Evolutionary conservation across 257 asterid species (phyloP).

Genomic region (Forsythia viridissima): DNA sequence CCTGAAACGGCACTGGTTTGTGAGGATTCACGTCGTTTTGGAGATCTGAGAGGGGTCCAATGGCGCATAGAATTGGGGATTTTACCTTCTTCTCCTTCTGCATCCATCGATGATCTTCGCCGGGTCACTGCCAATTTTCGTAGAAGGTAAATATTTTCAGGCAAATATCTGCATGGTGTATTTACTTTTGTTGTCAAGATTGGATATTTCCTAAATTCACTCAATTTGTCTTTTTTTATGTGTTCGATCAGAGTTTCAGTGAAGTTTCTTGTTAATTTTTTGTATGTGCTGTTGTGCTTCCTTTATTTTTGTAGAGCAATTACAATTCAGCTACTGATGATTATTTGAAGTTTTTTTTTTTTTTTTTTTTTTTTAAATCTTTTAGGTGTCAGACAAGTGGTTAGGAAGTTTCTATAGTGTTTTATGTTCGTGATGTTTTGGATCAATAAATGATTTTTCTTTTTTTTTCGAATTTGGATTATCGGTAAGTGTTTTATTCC

Average conservation of each 20-base stretch:
- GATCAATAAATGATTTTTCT: background rate
- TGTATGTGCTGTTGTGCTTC: too few species aligned
- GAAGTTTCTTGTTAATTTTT: background rate
- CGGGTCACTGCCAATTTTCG: conserved; percentile 87
- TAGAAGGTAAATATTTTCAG: conserved; percentile 58
- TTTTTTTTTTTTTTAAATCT: background rate
- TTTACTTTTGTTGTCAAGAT: conserved; percentile 2
- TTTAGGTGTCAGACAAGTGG: background rate
- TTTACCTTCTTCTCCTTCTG: conserved; percentile 67
- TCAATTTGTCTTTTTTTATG: background rate
- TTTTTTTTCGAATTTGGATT: background rate
- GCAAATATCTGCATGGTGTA: background rate
- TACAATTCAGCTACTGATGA: background rate
- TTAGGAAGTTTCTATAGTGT: background rate
- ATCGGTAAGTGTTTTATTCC: conserved; percentile 1
- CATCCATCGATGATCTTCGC: conserved; percentile 81
- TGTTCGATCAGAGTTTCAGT: background rate
- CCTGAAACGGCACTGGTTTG: conserved; percentile 37
- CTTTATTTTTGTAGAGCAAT: background rate
- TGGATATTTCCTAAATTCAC: background rate
- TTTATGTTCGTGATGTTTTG: background rate
- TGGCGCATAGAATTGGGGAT: conserved; percentile 97
- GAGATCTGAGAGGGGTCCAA: conserved; percentile 79
- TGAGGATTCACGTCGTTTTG: conserved; percentile 41
- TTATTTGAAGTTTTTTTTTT: too few species aligned